Percentiles rank a stretch among this genome's conserved stretches.
Conservation (phyloP, 306 rosid genomes). For the Crataegus laevigata region DNA sequence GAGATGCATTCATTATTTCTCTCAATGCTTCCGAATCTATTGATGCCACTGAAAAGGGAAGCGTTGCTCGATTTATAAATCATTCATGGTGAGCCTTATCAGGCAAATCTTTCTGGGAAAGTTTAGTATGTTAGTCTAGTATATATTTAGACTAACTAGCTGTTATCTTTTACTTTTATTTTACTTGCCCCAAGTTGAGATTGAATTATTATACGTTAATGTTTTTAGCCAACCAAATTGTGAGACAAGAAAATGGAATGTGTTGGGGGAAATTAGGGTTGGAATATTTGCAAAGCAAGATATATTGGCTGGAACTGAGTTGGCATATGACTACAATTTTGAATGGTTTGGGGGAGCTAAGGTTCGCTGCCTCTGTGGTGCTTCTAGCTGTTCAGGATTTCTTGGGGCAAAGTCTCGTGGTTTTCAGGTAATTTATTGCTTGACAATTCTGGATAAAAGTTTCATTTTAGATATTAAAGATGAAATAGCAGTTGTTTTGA, state of each 20-base stretch:
- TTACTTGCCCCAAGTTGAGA: conserved; percentile 19
- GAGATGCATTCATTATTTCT: conserved; percentile 83
- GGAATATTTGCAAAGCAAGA: conserved; percentile 94
- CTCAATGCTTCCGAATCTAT: conserved; percentile 86
- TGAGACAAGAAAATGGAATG: conserved; percentile 97
- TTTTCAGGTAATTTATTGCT: conserved; percentile 51
- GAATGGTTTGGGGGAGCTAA: conserved; percentile 98
- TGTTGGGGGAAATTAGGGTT: conserved; percentile 88
- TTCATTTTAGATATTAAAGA: not conserved
- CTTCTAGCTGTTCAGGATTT: conserved; percentile 77
- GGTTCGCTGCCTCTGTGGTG: conserved; percentile 97
- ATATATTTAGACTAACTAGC: not conserved
- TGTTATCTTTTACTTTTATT: not conserved
- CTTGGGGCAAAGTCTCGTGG: conserved; percentile 98
- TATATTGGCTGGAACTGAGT: conserved; percentile 70
- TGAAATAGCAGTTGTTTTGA: not conserved
- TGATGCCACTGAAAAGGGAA: conserved; percentile 94
- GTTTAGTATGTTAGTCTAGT: not conserved
- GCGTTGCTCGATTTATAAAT: conserved; percentile 86
- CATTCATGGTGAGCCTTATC: conserved; percentile 81
- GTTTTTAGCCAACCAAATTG: conserved; percentile 86
- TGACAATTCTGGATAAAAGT: not conserved
- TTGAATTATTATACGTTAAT: conserved; percentile 20
- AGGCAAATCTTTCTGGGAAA: conserved; percentile 10
- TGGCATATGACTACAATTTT: conserved; percentile 90